phyloP scores from a whole-genome alignment of 495 filamentous ascomycete genomes.

The Penicillium turbatum region DNA sequence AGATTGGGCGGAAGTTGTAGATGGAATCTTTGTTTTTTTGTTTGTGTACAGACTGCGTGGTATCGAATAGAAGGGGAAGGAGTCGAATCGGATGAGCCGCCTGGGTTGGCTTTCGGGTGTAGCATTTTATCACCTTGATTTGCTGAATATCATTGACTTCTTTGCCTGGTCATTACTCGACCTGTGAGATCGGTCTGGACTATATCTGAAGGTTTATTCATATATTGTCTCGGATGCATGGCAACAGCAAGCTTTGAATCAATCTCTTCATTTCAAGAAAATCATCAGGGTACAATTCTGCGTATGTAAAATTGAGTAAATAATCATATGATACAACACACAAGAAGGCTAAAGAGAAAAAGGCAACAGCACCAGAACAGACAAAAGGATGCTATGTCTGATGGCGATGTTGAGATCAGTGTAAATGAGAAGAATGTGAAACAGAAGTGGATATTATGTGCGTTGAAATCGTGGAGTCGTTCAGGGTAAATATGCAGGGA shows the following conservation, averaged over 20 bases:
- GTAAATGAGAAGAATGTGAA: constrained; percentile 4
- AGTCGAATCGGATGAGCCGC: not conserved
- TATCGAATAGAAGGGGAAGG: not conserved
- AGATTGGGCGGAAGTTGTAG: constrained; percentile 39
- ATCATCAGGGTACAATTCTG: not conserved
- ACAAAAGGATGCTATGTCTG: not conserved
- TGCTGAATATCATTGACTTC: no score
- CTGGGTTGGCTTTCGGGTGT: not conserved
- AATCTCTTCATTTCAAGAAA: not conserved
- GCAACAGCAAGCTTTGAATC: no score
- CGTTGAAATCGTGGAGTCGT: constrained; percentile 35
- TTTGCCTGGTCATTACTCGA: no score
- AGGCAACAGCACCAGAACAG: not conserved
- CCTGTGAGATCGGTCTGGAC: not conserved
- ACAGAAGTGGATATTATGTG: constrained; percentile 24
- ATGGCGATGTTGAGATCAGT: not conserved
- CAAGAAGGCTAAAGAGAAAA: no score
- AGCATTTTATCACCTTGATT: no score
- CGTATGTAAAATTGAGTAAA: not conserved
- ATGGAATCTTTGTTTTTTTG: not conserved
- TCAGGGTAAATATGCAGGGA: constrained; percentile 26
- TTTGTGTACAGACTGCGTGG: not conserved
- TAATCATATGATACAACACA: no score
- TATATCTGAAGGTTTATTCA: not conserved
- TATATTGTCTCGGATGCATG: no score